phyloP scores from a whole-genome alignment of 2,329 filamentous ascomycete genomes.

The Beauveria brongniartii region DNA sequence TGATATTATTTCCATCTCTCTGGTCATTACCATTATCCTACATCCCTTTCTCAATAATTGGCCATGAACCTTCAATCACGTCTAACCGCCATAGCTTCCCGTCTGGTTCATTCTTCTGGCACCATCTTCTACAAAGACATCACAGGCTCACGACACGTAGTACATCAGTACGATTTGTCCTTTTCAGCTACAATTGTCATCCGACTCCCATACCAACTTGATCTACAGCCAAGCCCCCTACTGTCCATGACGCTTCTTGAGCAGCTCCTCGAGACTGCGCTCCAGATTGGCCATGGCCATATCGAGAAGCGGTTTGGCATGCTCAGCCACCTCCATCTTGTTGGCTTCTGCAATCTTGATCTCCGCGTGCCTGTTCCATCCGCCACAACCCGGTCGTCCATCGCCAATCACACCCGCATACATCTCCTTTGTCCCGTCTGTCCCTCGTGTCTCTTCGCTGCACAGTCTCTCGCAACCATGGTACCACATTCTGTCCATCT shows the following conservation, averaged over 20 bases:
- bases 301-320: constrained; percentile 34
- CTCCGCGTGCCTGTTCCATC: constrained; percentile 18
- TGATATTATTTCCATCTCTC: too few species aligned
- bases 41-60: too few species aligned
- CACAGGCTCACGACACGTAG: too few species aligned
- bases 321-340: constrained; percentile 28
- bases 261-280: not conserved
- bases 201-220: not conserved
- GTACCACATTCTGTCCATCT: constrained; percentile 26
- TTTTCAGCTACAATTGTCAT: not conserved
- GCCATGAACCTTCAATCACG: too few species aligned
- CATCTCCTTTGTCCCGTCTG: constrained; percentile 24
- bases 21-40: too few species aligned
- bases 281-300: constrained; percentile 27
- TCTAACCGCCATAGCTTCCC: too few species aligned
- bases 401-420: constrained; percentile 31
- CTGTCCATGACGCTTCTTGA: not conserved
- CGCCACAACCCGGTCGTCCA: constrained; percentile 23
- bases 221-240: not conserved
- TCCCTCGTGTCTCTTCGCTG: constrained; percentile 23
- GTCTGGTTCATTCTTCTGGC: too few species aligned
- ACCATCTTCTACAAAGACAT: too few species aligned
- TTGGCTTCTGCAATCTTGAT: constrained; percentile 32
- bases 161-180: not conserved
- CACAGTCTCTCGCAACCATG: constrained; percentile 27